A percentile compares a stretch with the other conserved stretches of the same genome.
Evolutionary conservation across 2,329 filamentous ascomycete genomes (phyloP).

Genomic region (Chalaropsis ovoidea): DNA sequence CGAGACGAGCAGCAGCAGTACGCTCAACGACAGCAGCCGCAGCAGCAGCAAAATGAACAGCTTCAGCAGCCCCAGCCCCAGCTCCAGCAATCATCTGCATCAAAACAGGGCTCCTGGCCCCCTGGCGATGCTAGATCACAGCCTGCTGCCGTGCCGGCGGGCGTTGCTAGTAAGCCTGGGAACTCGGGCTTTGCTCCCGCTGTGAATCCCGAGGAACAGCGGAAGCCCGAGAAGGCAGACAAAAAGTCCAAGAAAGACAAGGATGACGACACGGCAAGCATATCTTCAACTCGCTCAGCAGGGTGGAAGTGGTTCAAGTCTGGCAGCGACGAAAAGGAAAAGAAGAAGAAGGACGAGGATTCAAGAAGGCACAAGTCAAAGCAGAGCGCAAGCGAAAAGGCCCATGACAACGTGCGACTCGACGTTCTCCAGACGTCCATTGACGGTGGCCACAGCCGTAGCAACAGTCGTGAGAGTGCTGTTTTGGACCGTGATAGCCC

Average conservation of each 20-base stretch:
- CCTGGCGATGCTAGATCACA: conserved; percentile 32
- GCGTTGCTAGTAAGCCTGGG: conserved; percentile 36
- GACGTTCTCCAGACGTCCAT: conserved; percentile 83
- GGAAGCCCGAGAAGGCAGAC: conserved; percentile 64
- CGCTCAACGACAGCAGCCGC: conserved; percentile 30
- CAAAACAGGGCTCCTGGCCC: background rate
- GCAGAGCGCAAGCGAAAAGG: conserved; percentile 40
- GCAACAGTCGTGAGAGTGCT: conserved; percentile 68
- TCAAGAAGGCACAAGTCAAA: conserved; percentile 59
- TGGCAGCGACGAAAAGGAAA: conserved; percentile 60
- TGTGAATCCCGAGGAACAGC: conserved; percentile 47
- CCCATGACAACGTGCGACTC: conserved; percentile 68
- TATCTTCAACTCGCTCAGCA: conserved; percentile 59
- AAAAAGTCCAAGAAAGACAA: conserved; percentile 66
- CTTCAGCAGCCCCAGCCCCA: conserved; percentile 28
- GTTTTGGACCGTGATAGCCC: conserved; percentile 68
- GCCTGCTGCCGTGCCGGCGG: conserved; percentile 48
- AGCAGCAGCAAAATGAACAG: conserved; percentile 1
- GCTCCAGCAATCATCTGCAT: background rate
- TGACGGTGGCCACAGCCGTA: conserved; percentile 46
- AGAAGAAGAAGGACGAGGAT: conserved; percentile 55
- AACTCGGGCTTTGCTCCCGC: conserved; percentile 57
- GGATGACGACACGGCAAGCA: conserved; percentile 50
- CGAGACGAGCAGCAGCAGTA: conserved; percentile 16
- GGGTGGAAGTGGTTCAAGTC: conserved; percentile 72